Evolutionary conservation across 306 rosid genomes (phyloP), one percentile per base, ranked within the genome.

Genomic region (Castanea mollissima): DNA sequence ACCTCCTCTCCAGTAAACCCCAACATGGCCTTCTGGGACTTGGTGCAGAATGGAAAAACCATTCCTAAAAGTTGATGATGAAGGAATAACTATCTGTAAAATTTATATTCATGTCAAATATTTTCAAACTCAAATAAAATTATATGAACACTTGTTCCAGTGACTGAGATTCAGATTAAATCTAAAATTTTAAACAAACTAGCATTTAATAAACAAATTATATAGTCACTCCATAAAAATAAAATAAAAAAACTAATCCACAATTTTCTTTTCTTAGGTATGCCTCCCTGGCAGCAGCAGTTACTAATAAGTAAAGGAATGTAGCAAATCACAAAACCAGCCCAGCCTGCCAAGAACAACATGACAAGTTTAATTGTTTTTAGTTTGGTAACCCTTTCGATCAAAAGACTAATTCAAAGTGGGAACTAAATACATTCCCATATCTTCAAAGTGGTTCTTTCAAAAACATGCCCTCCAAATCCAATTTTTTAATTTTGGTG

Each of bases 21-120:
- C 99, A 5, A 91, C 99, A 79, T 95, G 97, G 21, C 99, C 99
- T 86, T 95, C 99, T 0, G 97, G 99, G 60, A 95, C 98, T 91
- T 95, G 98, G 88, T 95, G 99, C 81, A 95, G 32, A 82, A 93
- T 56, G 35, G 98, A 76, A 29, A 92, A 52, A 72, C 83, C 59
- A 81, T 76, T 86, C 79, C 46, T 75, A 35, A 76, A 52, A 76
- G 74, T 51, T 76, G 97, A 72, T 41, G 85, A 65, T 5, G 97
- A 73, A 49, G 92, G 89, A 79, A 95, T 69, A 81, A 86, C 68
- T 56, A 85, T 62, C 99, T 95, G 81, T 20, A 86, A 74, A 64
- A 55, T 68, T n/a, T 38, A 74, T 74, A 60, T 74, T 69, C 72
- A 46, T 35, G 56, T 54, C 67, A 62, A n/a, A 76, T 55, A 49